Base-by-base conservation (phyloP, 2,329 filamentous ascomycete genomes). In the Trichoderma sp. region DNA sequence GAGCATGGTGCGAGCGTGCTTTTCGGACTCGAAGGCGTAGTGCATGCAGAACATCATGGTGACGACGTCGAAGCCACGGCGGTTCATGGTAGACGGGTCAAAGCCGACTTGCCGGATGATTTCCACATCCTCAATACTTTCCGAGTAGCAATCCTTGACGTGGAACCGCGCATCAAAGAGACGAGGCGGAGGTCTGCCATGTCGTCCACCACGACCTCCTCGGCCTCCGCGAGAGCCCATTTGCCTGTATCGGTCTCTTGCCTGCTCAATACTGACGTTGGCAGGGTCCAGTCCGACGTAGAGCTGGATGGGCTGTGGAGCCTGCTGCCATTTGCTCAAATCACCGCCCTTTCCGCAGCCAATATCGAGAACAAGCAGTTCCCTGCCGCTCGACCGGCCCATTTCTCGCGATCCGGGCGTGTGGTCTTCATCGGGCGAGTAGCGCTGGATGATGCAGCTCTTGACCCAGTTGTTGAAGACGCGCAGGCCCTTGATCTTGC, bases 41-140 rank as follows among this genome's bases (percentile, higher is more conserved):
- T 99, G 96, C 90, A 99, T 96, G 78, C 94, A 97, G 82, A 99
- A 99, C 96, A 99, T 99, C 89, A 97, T 97, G 79, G 92, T 94
- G 74, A 99, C 95, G 56, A 98, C 93, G 80, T 99, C 96, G 77
- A 98, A 99, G 4, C 95, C 95, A 70, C 92, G 92, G 68, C 89
- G 89, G 73, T 90, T 81, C 90, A 92, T 83, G 85, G 93, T 77
- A 84, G 91, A 91, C 0, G 88, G 85, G 78, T 97, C 93, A 76
- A 97, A 97, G 26, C 96, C 96, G 34, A 99, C 94, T 71, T 97
- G 89, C 63, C 89, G 89, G 64, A 99, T 87, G 75, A 98, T 92
- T 15, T 91, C 89, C 58, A 98, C 86, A 73, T 97, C 91, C 70
- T 90, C 93, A 57, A 99, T 87, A 76, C 90, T 91, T 80, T 96